Evolutionary conservation across 2,329 filamentous ascomycete species (phyloP).

Genomic region (Fusarium hainanense): DNA sequence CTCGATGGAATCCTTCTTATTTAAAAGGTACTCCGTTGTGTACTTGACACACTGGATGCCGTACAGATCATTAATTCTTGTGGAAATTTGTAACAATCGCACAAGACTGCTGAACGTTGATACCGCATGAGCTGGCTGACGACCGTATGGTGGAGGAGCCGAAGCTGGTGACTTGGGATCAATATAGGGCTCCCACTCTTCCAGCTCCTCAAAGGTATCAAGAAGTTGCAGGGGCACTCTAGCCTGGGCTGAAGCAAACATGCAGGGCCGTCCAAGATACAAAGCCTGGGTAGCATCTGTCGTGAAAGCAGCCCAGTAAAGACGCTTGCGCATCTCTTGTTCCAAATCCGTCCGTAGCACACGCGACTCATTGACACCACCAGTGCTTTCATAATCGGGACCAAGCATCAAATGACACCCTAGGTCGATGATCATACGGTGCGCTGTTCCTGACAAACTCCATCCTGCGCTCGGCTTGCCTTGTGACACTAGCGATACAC

Average conservation of each 20-base stretch:
- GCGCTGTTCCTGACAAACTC: constrained; percentile 51
- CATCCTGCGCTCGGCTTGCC: constrained; percentile 52
- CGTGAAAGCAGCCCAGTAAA: constrained; percentile 52
- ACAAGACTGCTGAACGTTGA: constrained; percentile 47
- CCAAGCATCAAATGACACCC: constrained; percentile 51
- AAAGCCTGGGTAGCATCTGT: constrained; percentile 50
- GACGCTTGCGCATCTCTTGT: constrained; percentile 50
- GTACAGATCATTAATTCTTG: constrained; percentile 45
- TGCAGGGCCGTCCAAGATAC: constrained; percentile 50
- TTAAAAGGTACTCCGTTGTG: constrained; percentile 42
- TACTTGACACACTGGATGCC: constrained; percentile 46
- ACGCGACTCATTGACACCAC: constrained; percentile 43
- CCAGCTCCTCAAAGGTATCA: constrained; percentile 51
- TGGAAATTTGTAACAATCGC: constrained; percentile 46
- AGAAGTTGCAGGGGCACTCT: constrained; percentile 48
- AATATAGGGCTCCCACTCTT: constrained; percentile 50
- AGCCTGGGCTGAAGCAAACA: constrained; percentile 49
- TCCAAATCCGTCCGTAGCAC: constrained; percentile 46
- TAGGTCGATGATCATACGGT: constrained; percentile 55
- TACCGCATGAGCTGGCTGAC: constrained; percentile 46
- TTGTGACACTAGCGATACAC: constrained; percentile 49
- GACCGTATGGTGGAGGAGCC: constrained; percentile 43
- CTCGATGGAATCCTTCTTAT: constrained; percentile 45
- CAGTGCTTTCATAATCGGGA: constrained; percentile 43
- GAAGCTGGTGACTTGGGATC: constrained; percentile 45